Percentiles rank a stretch among this genome's conserved stretches.
Conservation (phyloP, 2,329 filamentous ascomycete genomes). For the Aureobasidium melanogenum region DNA sequence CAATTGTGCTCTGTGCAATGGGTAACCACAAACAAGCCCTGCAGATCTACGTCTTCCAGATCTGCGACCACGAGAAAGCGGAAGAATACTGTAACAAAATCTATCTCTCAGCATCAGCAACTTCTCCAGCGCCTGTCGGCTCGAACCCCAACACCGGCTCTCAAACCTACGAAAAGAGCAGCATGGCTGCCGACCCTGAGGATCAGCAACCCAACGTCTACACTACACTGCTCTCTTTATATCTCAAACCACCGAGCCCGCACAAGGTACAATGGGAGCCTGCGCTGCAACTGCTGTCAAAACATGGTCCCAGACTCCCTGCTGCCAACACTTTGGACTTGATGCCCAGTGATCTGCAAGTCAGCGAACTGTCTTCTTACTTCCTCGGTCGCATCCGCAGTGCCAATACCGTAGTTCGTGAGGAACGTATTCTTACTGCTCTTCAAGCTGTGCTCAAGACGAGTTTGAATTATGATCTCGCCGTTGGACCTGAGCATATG, state of each 20-base stretch:
- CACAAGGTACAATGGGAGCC: constrained; percentile 57
- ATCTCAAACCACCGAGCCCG: constrained; percentile 69
- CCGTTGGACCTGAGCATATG: constrained; percentile 62
- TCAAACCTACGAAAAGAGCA: constrained; percentile 17
- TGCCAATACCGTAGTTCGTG: constrained; percentile 72
- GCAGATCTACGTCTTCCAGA: constrained; percentile 95
- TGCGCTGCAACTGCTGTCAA: constrained; percentile 78
- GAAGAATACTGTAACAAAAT: constrained; percentile 96
- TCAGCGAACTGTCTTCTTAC: constrained; percentile 76
- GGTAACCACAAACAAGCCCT: constrained; percentile 89
- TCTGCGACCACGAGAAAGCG: constrained; percentile 77
- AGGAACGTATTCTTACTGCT: constrained; percentile 66
- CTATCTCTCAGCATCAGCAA: constrained; percentile 42
- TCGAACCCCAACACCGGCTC: constrained; percentile 1
- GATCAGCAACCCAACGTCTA: constrained; percentile 67
- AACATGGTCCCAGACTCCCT: constrained; percentile 84
- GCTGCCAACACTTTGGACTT: constrained; percentile 77
- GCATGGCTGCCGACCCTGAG: constrained; percentile 39
- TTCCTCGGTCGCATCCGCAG: constrained; percentile 84
- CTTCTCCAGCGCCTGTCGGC: background rate
- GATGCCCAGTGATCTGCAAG: constrained; percentile 70
- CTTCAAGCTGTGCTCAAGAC: constrained; percentile 72
- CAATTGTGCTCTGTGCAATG: constrained; percentile 89
- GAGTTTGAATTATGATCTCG: constrained; percentile 62
- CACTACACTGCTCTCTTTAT: constrained; percentile 80